phyloP scores from a whole-genome alignment of 2,329 filamentous ascomycete species.

The Calonectria multiphialidica region DNA sequence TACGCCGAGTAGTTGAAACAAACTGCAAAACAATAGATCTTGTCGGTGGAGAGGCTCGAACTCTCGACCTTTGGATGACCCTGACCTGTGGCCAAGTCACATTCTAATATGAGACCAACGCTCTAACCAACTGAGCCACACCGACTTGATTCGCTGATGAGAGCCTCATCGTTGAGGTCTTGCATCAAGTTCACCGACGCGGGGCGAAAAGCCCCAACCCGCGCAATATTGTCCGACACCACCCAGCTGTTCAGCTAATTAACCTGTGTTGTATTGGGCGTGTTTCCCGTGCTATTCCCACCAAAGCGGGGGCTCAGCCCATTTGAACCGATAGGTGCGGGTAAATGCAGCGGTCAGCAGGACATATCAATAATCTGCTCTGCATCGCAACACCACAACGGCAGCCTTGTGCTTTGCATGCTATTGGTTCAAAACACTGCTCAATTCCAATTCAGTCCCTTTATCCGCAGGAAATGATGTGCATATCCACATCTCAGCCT shows the following conservation, averaged over 20 bases:
- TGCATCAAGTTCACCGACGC: not conserved
- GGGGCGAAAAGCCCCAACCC: not conserved
- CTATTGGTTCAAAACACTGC: not conserved
- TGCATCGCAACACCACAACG: not conserved
- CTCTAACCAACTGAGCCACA: conserved; percentile 12
- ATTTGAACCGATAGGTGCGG: not conserved
- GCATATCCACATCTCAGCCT: not conserved
- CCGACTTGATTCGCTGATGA: not conserved
- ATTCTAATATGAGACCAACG: conserved; percentile 6
- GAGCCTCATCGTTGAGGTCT: not conserved
- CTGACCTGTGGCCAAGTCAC: conserved; percentile 3
- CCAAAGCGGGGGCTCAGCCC: not conserved
- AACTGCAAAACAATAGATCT: not conserved
- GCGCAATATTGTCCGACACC: not conserved
- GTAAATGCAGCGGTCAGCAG: not conserved
- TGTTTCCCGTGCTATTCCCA: not conserved
- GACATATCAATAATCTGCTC: not conserved
- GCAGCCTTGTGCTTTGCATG: not conserved
- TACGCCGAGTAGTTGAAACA: no score
- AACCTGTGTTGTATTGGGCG: not conserved
- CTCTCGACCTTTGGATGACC: conserved; percentile 8
- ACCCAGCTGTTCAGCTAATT: not conserved
- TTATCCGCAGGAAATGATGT: not conserved
- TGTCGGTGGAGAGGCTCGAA: conserved; percentile 11
- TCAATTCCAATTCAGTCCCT: not conserved